Evolutionary conservation across 2,329 filamentous ascomycete genomes (phyloP), one percentile per base, ranked within the genome.

Genomic region (Pseudogymnoascus sp.): DNA sequence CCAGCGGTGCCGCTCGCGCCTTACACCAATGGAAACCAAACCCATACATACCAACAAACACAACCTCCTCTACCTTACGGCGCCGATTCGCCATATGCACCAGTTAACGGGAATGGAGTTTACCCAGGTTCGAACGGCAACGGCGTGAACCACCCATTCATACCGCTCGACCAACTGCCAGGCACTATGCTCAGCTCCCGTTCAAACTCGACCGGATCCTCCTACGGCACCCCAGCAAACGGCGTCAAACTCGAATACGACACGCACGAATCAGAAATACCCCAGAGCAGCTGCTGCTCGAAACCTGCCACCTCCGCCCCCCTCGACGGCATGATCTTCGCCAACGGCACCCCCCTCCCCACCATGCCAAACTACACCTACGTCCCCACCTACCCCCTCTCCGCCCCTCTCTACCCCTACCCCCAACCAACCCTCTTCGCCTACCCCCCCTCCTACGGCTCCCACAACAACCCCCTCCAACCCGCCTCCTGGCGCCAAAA

Each of bases 401-500:
- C 40, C 10, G 16, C 40, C 18, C 40, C 40, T 12, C 40, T 44
- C 10, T 44, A 44, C 40, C 40, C 40, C 68, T 78, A 76, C 61
- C 69, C 75, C 4, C 77, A 79, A 37, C 76, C 77, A 1, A 79
- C 77, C 14, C 73, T 82, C 14, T 83, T 81, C 66, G 79, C 79
- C 7, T 83, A 83, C 60, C 81, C 82, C 4, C 75, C 81, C 2
- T 77, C 81, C 21, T 82, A 81, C 69, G 82, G 82, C 6, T 83
- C 82, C 0, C 83, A 77, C 67, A 75, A 81, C 66, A 80, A 83
- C 60, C 82, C 82, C 4, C 74, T 84, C 8, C 79, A 83, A 65
- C 80, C 79, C n/a, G 75, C 78, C 12, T 80, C 81, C 60, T 84
- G 80, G 79, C 74, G 77, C 61, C 77, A 82, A 64, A 72, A 79